A percentile compares a stretch with the other conserved stretches of the same genome.
These are phyloP conservation scores for Ustanciosporium gigantosporum DNA, from an alignment of 1,284 basidiomycete genomes.

Conservation along the genomic window DNA sequence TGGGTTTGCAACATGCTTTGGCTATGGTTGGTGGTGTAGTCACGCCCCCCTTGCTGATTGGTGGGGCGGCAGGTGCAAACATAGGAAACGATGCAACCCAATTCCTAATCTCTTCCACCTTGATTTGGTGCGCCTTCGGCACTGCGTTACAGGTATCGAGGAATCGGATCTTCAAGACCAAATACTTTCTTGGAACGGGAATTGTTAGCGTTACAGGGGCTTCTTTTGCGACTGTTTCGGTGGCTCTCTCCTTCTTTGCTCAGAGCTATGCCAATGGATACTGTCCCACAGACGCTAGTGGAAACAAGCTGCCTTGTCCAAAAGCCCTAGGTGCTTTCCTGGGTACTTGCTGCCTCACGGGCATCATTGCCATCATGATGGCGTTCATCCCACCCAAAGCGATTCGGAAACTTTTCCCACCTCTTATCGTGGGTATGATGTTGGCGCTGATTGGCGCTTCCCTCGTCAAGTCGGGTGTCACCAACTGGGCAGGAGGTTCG, in stretches of 20 bases:
- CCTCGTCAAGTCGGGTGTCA: conserved; percentile 17
- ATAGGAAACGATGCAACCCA: conserved; percentile 9
- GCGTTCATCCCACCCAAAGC: conserved; percentile 26
- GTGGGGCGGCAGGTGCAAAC: conserved; percentile 9
- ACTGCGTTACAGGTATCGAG: conserved; percentile 22
- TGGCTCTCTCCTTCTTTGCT: conserved; percentile 23
- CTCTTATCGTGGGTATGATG: conserved; percentile 34
- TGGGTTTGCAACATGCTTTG: conserved; percentile 14
- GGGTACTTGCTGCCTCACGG: conserved; percentile 22
- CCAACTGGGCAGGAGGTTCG: conserved; percentile 35
- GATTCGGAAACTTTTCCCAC: conserved; percentile 34
- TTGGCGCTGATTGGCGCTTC: conserved; percentile 23
- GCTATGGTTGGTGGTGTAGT: conserved; percentile 27
- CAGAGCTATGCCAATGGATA: conserved; percentile 21
- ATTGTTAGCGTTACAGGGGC: conserved; percentile 26
- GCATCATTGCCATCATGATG: conserved; percentile 16
- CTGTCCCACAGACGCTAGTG: conserved; percentile 6
- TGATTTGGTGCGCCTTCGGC: conserved; percentile 28
- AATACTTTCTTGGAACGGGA: conserved; percentile 30
- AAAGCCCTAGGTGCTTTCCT: conserved; percentile 23
- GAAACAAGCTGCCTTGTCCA: conserved; percentile 20
- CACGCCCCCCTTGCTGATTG: conserved; percentile 21
- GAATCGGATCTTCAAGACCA: conserved; percentile 12
- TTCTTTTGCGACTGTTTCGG: conserved; percentile 25
- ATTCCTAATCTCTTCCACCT: conserved; percentile 25